Percentiles rank a stretch among this genome's conserved stretches.
phyloP scores from a whole-genome alignment of 2,329 filamentous ascomycete species.

The Colletotrichum coccodes region DNA sequence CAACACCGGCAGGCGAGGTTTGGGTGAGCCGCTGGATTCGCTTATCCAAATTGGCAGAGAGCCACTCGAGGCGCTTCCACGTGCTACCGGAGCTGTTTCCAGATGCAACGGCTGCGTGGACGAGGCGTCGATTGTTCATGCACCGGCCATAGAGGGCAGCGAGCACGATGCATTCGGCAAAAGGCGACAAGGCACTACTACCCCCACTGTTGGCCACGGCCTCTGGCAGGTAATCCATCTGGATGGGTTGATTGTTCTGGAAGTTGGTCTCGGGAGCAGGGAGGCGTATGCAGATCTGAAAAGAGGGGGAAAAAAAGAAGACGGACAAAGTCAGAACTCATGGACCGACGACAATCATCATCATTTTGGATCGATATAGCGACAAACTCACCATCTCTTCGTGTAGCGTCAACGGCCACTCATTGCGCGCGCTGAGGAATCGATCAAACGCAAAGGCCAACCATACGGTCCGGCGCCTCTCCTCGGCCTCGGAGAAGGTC shows the following conservation, averaged over 20 bases:
- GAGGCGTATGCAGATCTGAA: constrained; percentile 35
- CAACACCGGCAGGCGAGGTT: too few species aligned
- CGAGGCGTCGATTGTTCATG: neutral
- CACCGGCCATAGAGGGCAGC: constrained; percentile 35
- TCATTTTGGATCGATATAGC: too few species aligned
- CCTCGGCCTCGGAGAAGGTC: constrained; percentile 32
- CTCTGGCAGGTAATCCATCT: constrained; percentile 35
- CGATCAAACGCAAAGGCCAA: constrained; percentile 40
- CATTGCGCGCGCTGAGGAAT: constrained; percentile 36
- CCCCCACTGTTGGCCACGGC: too few species aligned
- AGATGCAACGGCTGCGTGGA: too few species aligned
- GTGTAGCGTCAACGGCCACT: constrained; percentile 35
- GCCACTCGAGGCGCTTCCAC: too few species aligned
- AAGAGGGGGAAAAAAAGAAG: too few species aligned
- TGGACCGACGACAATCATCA: too few species aligned
- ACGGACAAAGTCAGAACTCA: too few species aligned
- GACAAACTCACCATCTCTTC: constrained; percentile 35
- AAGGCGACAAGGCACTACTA: constrained; percentile 36
- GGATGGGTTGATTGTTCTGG: constrained; percentile 37
- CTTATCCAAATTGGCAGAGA: too few species aligned
- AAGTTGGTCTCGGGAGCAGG: constrained; percentile 39
- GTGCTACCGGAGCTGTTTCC: too few species aligned
- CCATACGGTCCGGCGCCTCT: constrained; percentile 39
- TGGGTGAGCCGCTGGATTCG: too few species aligned
- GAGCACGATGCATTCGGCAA: constrained; percentile 36